Base-by-base conservation (phyloP, 202 grass and related monocot species). In the Zoysia matrella region DNA sequence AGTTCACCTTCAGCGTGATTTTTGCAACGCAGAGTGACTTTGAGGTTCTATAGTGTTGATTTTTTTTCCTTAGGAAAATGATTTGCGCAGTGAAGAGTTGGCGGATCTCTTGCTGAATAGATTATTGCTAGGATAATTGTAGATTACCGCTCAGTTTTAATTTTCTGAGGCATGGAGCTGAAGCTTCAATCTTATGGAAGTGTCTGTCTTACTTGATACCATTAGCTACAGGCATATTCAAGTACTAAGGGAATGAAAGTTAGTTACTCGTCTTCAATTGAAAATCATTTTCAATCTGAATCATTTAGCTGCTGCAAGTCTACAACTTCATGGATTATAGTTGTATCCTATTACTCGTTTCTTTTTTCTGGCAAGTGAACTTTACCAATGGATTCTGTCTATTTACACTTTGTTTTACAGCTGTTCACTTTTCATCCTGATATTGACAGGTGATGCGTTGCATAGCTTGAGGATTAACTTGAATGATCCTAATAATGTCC, bases 401-500 rank as follows among this genome's bases (percentile, higher is more conserved):
- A 22, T 11, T 68, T 80, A 70, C 63, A 73, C 48, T 70, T 79
- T 69, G n/a, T 69, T 15, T 65, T 11, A 8, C 16, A 22, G 49
- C 58, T 50, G 15, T 57, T 80, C 10, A 77, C 69, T 80, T 70
- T 51, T 53, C 46, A 56, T 83, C 66, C 55, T 47, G 77, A 65
- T 80, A 45, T 82, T 71, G 44, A 43, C 92, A 98, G 95, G 95
- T 90, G 95, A 98, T 88, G 95, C 95, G 41, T 79, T 98, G 88
- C 95, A 98, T 77, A 88, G 74, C 88, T 86, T 98, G 72, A 87
- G 86, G 81, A 93, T 80, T n/a, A 98, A 98, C 79, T 80, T 98
- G 73, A 90, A 83, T 71, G 95, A 98, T 88, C 95, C 95, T 44
- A 98, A 93, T 74, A 98, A 98, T 84, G 95, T 98, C 77, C 92